These are phyloP conservation scores for Lithospermum erythrorhizon DNA, from an alignment of 257 asterid species.

Conservation along the genomic window DNA sequence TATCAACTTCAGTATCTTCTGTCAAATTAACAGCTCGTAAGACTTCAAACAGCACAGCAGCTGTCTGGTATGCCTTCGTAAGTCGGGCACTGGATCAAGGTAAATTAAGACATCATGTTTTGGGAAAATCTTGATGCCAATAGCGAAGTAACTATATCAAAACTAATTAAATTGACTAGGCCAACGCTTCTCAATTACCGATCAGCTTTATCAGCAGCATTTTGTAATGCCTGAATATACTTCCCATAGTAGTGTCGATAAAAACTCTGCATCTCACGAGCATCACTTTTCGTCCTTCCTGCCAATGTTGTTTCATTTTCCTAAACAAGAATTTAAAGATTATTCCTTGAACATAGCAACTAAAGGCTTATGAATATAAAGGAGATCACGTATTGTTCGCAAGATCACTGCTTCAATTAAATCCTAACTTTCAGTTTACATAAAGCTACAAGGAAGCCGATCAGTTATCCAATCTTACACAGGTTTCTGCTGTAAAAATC, in stretches of 20 bases:
- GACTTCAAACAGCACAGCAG: constrained; percentile 95
- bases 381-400: not conserved
- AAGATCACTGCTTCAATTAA: not conserved
- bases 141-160: not conserved
- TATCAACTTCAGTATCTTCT: constrained; percentile 72
- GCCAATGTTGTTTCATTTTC: constrained; percentile 70
- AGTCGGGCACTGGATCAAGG: constrained; percentile 65
- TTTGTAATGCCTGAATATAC: constrained; percentile 91
- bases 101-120: not conserved
- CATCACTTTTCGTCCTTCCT: constrained; percentile 82
- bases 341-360: not conserved
- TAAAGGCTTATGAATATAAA: no score
- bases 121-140: not conserved
- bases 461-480: no score
- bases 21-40: constrained; percentile 82
- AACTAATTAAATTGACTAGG: constrained; percentile 1
- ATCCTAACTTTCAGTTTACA: no score
- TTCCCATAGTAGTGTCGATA: constrained; percentile 81
- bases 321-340: constrained; percentile 21
- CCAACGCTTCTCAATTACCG: constrained; percentile 37
- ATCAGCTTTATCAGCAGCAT: constrained; percentile 90
- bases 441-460: no score
- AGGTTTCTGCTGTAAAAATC: no score
- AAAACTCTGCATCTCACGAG: constrained; percentile 94
- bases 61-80: constrained; percentile 97